Evolutionary conservation across 176 grass and related monocot genomes (phyloP), one percentile per base, ranked within the genome.

Genomic region (Paspalum notatum): DNA sequence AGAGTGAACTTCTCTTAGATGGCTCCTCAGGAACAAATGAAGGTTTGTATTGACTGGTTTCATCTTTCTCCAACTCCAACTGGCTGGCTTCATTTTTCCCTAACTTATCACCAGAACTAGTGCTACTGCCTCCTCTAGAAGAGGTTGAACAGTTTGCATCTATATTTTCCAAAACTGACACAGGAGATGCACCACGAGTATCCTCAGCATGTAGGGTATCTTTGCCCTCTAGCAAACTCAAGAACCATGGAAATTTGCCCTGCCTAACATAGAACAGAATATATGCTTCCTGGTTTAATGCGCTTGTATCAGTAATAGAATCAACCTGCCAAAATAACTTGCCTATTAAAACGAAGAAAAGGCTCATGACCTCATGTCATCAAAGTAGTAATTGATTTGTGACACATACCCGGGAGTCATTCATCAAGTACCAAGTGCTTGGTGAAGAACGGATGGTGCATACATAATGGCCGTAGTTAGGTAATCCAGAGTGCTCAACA

Each of bases 261-360:
- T 85, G 85, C 68, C 90, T 95, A 50, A 95, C 67, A 80, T 99
- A 99, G 54, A 99, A 99, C 10, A 99, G 90, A 55, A 99, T 83
- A 65, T 95, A 99, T 59, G 92, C 96, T 80, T 84, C 72, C 82
- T 93, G 90, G 39, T 86, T 26, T 74, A 99, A 66, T 24, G 87
- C 92, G 12, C 15, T 43, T 53, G 39, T 49, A 54, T 91, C 90
- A 52, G 82, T 76, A 72, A 95, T 91, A 12, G 77, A 84, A 52
- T 74, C 65, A 40, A 99, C 90, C 96, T 99, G 82, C 45, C 45
- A 87, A 87, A 10, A 59, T 51, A 56, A 77, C 58, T 68, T 58
- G 63, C 3, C 3, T 14, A 49, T 80, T 40, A 83, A 17, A 76
- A 66, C 8, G 46, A 64, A 53, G 42, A 76, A 80, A 90, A 46